Conservation (phyloP, 495 filamentous ascomycete genomes). For the Penicillium longicatenatum region DNA sequence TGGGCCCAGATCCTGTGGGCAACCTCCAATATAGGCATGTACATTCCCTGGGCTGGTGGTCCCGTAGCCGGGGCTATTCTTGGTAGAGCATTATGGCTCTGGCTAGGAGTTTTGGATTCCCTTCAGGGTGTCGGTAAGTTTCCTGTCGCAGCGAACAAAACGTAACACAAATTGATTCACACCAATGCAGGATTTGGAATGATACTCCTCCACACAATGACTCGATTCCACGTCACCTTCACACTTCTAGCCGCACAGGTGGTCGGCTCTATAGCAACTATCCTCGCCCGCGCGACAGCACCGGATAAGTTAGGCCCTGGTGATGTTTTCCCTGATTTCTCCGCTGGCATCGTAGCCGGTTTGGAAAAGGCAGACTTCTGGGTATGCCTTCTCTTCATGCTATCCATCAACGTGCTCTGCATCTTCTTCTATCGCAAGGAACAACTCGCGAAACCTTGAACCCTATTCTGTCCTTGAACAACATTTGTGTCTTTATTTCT, state of each 20-base stretch:
- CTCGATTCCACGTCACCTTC: constrained; percentile 50
- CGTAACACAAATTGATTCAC: constrained; percentile 53
- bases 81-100: constrained; percentile 52
- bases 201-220: constrained; percentile 51
- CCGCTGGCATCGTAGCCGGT: constrained; percentile 41
- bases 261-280: constrained; percentile 52
- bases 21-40: constrained; percentile 46
- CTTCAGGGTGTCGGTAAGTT: constrained; percentile 47
- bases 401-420: constrained; percentile 60
- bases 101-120: constrained; percentile 51
- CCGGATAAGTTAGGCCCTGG: constrained; percentile 61
- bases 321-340: constrained; percentile 64
- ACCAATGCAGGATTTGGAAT: constrained; percentile 41
- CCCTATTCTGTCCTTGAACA: constrained; percentile 5
- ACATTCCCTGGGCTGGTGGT: constrained; percentile 48
- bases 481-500: constrained; percentile 3
- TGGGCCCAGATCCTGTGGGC: constrained; percentile 56
- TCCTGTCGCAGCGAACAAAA: constrained; percentile 5
- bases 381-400: constrained; percentile 54
- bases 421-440: constrained; percentile 61
- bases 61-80: constrained; percentile 38
- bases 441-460: constrained; percentile 66
- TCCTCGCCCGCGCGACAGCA: constrained; percentile 50
- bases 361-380: constrained; percentile 56
- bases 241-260: constrained; percentile 52